These are phyloP conservation scores for Saururus chinensis DNA, from an alignment of 164 flowering plant species.

Conservation along the genomic window DNA sequence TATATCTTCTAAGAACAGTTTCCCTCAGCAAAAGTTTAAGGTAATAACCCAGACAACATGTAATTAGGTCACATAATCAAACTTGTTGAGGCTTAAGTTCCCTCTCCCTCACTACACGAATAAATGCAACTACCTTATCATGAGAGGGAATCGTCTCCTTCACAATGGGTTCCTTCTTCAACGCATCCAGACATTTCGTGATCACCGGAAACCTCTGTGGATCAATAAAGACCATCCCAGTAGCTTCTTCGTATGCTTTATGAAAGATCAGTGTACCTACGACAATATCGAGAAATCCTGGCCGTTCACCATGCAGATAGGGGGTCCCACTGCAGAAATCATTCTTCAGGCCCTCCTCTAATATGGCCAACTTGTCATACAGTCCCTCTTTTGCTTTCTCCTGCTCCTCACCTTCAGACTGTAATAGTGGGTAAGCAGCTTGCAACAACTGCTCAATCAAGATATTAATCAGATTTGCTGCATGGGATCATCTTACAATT, in stretches of 20 bases:
- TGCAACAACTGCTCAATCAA: too few relatives aligned
- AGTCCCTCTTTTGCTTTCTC: conserved; percentile 14
- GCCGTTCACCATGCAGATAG: conserved; percentile 1
- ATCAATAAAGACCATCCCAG: background rate
- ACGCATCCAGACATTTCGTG: background rate
- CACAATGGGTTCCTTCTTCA: conserved; percentile 1
- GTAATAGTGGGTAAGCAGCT: background rate
- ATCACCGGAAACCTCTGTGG: background rate
- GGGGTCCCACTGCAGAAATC: conserved; percentile 6
- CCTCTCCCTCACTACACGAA: background rate
- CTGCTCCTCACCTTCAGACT: conserved; percentile 14
- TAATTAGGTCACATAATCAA: background rate
- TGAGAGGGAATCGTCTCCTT: conserved; percentile 2
- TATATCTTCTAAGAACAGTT: too few relatives aligned
- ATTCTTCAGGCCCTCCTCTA: conserved; percentile 18
- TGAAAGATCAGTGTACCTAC: background rate
- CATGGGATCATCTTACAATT: too few relatives aligned
- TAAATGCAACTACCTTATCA: background rate
- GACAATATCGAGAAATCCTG: conserved; percentile 3
- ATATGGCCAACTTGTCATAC: conserved; percentile 10
- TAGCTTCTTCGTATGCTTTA: background rate
- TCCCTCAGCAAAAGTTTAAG: too few relatives aligned
- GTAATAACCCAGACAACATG: too few relatives aligned
- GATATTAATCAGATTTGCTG: too few relatives aligned
- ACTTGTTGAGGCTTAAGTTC: background rate